A percentile compares a stretch with the other conserved stretches of the same genome.
Evolutionary conservation across 1,284 basidiomycete species (phyloP).

Genomic region (Marasmius tenuissimus): DNA sequence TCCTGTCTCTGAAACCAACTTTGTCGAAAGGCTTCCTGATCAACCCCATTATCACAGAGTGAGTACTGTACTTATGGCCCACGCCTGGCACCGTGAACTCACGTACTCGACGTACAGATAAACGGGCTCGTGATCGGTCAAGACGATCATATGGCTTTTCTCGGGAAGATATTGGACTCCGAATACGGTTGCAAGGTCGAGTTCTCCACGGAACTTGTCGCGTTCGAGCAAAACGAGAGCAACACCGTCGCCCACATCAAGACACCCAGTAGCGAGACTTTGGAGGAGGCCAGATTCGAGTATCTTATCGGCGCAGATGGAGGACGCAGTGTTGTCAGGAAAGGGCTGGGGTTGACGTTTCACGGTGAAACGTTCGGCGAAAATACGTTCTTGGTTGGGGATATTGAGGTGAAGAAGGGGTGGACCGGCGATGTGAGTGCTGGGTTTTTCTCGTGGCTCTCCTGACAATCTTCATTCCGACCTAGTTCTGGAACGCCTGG

Average conservation of each 20-base stretch:
- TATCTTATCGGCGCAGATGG: conserved; percentile 41
- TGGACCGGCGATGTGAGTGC: conserved; percentile 26
- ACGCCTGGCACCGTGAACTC: background rate
- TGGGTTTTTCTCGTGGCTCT: background rate
- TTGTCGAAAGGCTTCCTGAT: background rate
- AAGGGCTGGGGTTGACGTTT: conserved; percentile 42
- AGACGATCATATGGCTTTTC: conserved; percentile 28
- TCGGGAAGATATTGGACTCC: conserved; percentile 23
- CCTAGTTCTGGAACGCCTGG: background rate
- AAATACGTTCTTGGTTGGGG: conserved; percentile 37
- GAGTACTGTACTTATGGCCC: background rate
- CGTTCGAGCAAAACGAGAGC: conserved; percentile 29
- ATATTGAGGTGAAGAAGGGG: conserved; percentile 33
- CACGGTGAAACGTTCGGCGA: conserved; percentile 41
- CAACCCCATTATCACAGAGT: conserved; percentile 12
- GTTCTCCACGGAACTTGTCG: conserved; percentile 27
- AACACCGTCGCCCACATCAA: conserved; percentile 22
- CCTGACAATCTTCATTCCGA: background rate
- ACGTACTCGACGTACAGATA: conserved; percentile 10
- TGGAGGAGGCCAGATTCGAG: conserved; percentile 20
- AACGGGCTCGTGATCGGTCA: conserved; percentile 32
- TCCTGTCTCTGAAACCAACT: background rate
- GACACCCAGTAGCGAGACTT: conserved; percentile 11
- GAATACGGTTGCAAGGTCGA: conserved; percentile 27
- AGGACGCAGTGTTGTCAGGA: conserved; percentile 37